Evolutionary conservation across 1,139 yeast species (phyloP).

Genomic region (Lodderomyces beijingensis): DNA sequence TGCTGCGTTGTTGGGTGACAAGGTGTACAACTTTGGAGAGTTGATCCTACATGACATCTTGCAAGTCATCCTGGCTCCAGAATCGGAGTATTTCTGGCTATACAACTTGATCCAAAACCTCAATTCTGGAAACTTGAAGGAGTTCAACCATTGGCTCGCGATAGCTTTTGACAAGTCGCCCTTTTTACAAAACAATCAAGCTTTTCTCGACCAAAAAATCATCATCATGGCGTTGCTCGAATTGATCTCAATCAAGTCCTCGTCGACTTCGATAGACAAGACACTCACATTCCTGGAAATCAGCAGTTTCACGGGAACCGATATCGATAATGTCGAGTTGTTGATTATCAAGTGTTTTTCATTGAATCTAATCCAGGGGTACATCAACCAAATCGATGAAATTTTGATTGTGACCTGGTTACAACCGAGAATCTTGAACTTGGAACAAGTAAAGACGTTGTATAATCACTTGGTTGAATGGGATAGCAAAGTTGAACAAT

Average conservation of each 20-base stretch:
- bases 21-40: slow-evolving; percentile 94
- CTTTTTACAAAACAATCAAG: slow-evolving; percentile 53
- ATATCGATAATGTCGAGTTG: slow-evolving; percentile 76
- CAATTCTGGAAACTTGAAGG: slow-evolving; percentile 71
- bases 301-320: slow-evolving; percentile 64
- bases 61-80: slow-evolving; percentile 37
- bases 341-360: slow-evolving; percentile 89
- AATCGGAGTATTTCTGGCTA: slow-evolving; percentile 65
- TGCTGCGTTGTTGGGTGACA: slow-evolving; percentile 87
- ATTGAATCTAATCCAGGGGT: slow-evolving; percentile 76
- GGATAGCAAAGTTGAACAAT: slow-evolving; percentile 67
- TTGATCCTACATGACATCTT: slow-evolving; percentile 85
- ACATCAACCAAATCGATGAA: slow-evolving; percentile 81
- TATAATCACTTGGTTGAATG: slow-evolving; percentile 68
- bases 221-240: slow-evolving; percentile 90
- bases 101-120: slow-evolving; percentile 64
- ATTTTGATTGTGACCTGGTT: slow-evolving; percentile 85
- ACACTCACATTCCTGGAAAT: slow-evolving; percentile 70
- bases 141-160: slow-evolving; percentile 50
- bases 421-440: slow-evolving; percentile 89
- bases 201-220: slow-evolving; percentile 82
- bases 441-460: slow-evolving; percentile 74
- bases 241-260: slow-evolving; percentile 73
- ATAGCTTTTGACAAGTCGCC: slow-evolving; percentile 45
- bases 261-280: slow-evolving; percentile 52